Conservation (phyloP, 441 rosid species). For the Jatropha multifida region DNA sequence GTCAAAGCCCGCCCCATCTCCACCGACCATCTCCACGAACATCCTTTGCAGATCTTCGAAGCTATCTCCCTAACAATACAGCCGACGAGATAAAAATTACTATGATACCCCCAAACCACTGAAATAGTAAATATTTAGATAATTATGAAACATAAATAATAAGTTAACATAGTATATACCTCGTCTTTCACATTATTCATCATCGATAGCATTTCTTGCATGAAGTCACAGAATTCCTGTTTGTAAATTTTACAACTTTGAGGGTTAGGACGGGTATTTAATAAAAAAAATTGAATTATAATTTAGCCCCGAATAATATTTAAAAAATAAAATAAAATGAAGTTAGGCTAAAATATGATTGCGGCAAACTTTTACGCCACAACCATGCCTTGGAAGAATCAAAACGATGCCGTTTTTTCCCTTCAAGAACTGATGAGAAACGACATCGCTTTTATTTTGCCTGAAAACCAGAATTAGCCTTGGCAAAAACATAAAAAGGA, state of each 20-base stretch:
- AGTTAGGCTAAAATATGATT: background rate
- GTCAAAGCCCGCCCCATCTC: constrained; percentile 38
- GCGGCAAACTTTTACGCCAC: background rate
- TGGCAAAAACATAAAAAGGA: background rate
- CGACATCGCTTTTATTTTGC: background rate
- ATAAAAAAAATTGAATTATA: background rate
- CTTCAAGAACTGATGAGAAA: background rate
- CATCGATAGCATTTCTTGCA: constrained; percentile 77
- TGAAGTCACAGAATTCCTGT: constrained; percentile 67
- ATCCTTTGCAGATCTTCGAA: constrained; percentile 64
- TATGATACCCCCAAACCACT: background rate
- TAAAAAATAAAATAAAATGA: background rate
- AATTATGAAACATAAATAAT: background rate
- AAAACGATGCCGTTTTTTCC: background rate
- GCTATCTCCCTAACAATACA: constrained; percentile 43
- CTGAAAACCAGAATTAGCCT: no score
- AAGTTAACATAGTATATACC: constrained; percentile 22
- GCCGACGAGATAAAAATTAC: background rate
- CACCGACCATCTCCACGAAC: constrained; percentile 65
- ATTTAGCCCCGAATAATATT: no score
- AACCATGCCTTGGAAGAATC: background rate
- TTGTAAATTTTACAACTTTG: constrained; percentile 9
- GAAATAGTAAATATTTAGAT: background rate
- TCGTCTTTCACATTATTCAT: constrained; percentile 69
- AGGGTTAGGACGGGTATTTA: background rate